phyloP scores from a whole-genome alignment of 345 rosid genomes.

The Corymbia maculata region DNA sequence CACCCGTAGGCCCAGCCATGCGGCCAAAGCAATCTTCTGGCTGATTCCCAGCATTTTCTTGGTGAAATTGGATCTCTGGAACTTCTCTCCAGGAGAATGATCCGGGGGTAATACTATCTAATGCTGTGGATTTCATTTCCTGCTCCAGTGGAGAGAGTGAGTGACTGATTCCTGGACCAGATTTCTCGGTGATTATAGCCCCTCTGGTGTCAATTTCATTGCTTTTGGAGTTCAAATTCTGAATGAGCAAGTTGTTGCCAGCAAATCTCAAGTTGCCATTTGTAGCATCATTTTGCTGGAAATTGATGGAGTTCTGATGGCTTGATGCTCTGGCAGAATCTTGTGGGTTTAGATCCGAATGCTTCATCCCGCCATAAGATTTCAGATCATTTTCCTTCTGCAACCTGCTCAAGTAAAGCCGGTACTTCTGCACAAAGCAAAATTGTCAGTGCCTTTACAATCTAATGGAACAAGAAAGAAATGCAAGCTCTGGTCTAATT shows the following conservation, averaged over 20 bases:
- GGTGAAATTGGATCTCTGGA: slow-evolving; percentile 29
- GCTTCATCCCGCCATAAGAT: slow-evolving; percentile 40
- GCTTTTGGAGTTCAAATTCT: slow-evolving; percentile 17
- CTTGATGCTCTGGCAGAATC: slow-evolving; percentile 27
- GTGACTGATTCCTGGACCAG: slow-evolving; percentile 29
- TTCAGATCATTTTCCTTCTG: slow-evolving; percentile 60
- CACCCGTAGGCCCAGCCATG: not conserved
- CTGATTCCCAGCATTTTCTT: slow-evolving; percentile 20
- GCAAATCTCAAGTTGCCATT: slow-evolving; percentile 28
- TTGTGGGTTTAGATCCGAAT: slow-evolving; percentile 39
- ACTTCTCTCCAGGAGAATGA: slow-evolving; percentile 41
- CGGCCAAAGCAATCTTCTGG: not conserved
- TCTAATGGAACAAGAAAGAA: not conserved
- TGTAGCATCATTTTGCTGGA: slow-evolving; percentile 21
- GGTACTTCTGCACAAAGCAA: slow-evolving; percentile 66
- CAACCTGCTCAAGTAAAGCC: slow-evolving; percentile 79
- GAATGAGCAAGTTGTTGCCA: slow-evolving; percentile 22
- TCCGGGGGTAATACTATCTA: slow-evolving; percentile 26
- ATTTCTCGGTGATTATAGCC: slow-evolving; percentile 1
- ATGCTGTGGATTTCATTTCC: slow-evolving; percentile 19
- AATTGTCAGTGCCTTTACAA: not conserved
- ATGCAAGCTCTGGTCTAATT: not conserved
- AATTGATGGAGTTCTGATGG: slow-evolving; percentile 27
- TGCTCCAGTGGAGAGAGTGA: slow-evolving; percentile 18
- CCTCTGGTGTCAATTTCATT: slow-evolving; percentile 19